These are phyloP conservation scores for Magnolia changhungtana DNA, from an alignment of 164 flowering plant species.

Conservation along the genomic window DNA sequence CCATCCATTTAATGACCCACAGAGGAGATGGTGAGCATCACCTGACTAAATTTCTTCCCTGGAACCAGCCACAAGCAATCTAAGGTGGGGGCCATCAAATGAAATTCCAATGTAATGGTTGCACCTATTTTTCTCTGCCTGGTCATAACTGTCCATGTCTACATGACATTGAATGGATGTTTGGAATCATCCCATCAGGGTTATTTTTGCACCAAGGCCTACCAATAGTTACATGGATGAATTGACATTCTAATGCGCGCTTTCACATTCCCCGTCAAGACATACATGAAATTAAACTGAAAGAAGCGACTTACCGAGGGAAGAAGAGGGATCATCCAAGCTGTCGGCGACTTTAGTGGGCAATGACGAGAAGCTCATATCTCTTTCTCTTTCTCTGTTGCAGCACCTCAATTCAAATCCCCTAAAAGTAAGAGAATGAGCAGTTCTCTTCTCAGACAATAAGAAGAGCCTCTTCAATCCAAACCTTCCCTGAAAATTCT, in stretches of 20 bases:
- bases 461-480: not conserved
- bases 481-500: not conserved
- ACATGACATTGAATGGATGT: not conserved
- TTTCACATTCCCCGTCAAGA: not conserved
- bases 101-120: too few relatives aligned
- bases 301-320: not conserved
- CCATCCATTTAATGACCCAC: too few relatives aligned
- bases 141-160: not conserved
- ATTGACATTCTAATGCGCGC: not conserved
- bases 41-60: too few relatives aligned
- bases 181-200: too few relatives aligned
- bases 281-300: not conserved
- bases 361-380: conserved; percentile 5
- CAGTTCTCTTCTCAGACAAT: not conserved
- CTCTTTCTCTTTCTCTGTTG: not conserved
- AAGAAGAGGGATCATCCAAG: not conserved
- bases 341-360: not conserved
- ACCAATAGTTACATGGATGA: not conserved
- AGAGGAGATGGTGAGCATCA: too few relatives aligned
- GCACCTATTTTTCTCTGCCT: not conserved
- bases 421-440: not conserved
- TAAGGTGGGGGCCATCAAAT: too few relatives aligned
- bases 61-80: too few relatives aligned
- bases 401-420: conserved; percentile 3
- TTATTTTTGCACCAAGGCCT: not conserved